Conservation (phyloP, 768 basidiomycete species). For the Tulasnella sp. region DNA sequence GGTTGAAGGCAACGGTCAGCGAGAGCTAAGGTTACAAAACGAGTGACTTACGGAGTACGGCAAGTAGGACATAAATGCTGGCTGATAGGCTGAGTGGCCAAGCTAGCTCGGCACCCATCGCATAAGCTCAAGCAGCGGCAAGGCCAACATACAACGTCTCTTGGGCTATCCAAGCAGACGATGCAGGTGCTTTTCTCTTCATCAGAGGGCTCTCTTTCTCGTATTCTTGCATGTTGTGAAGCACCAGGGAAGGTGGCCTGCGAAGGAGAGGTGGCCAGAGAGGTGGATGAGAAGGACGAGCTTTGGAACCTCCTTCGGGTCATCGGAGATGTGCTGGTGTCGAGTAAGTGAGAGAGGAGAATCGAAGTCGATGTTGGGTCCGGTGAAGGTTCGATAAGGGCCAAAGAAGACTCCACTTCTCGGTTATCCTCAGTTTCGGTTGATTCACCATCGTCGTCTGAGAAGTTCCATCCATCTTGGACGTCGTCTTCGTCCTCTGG, state of each 20-base stretch:
- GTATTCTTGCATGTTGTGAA: background rate
- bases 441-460: conserved; percentile 10
- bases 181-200: conserved; percentile 22
- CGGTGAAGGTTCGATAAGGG: conserved; percentile 9
- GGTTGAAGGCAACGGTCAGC: background rate
- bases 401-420: background rate
- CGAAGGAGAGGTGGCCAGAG: background rate
- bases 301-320: background rate
- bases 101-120: conserved; percentile 16
- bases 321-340: conserved; percentile 11
- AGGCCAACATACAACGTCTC: conserved; percentile 21
- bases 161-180: conserved; percentile 17
- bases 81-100: conserved; percentile 10
- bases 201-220: background rate
- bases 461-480: background rate
- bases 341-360: conserved; percentile 18
- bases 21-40: background rate
- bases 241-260: background rate
- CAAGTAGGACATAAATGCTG: conserved; percentile 25
- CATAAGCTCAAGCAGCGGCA: conserved; percentile 20
- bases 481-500: background rate
- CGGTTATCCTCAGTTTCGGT: background rate
- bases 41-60: conserved; percentile 19
- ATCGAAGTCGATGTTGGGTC: conserved; percentile 15
- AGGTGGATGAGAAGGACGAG: background rate